Percentiles rank a stretch among this genome's conserved stretches.
Evolutionary conservation across 2,329 filamentous ascomycete species (phyloP).

Genomic region (Aspergillus sojae): DNA sequence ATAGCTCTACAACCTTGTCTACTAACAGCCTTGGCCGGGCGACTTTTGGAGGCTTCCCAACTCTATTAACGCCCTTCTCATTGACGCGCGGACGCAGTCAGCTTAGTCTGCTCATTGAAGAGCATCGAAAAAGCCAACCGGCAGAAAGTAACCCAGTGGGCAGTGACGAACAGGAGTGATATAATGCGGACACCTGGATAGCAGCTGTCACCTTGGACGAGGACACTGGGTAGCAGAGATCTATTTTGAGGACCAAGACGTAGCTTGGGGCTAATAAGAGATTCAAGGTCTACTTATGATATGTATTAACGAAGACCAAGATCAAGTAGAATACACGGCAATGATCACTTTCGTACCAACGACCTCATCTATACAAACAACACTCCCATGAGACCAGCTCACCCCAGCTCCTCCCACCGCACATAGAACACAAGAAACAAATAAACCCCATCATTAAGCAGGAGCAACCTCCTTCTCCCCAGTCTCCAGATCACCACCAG

Average conservation of each 20-base stretch:
- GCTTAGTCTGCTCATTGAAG: slow-evolving; percentile 24
- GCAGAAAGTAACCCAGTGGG: not conserved
- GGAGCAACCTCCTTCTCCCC: slow-evolving; percentile 27
- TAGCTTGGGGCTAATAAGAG: not conserved
- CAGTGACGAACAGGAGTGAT: not conserved
- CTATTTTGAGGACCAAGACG: not conserved
- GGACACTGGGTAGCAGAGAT: not conserved
- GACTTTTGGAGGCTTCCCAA: slow-evolving; percentile 1
- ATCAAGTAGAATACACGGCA: slow-evolving; percentile 1
- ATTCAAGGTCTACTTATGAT: not conserved
- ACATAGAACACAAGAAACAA: not conserved
- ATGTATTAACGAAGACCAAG: slow-evolving; percentile 2
- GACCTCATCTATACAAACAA: not conserved
- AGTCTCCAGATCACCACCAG: slow-evolving; percentile 20
- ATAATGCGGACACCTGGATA: not conserved
- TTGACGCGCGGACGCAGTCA: slow-evolving; percentile 18
- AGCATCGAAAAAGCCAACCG: slow-evolving; percentile 11
- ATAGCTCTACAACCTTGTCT: slow-evolving; percentile 1
- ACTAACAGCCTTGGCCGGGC: slow-evolving; percentile 1
- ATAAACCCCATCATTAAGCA: not conserved
- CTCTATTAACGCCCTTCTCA: slow-evolving; percentile 17
- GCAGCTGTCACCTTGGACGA: not conserved
- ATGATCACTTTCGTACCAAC: not conserved
- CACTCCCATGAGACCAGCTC: not conserved
- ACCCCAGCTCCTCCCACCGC: not conserved